Percentiles rank a stretch among this genome's conserved stretches.
These are phyloP conservation scores for Sambucus nigra DNA, from an alignment of 129 eudicot genomes.

Conservation along the genomic window DNA sequence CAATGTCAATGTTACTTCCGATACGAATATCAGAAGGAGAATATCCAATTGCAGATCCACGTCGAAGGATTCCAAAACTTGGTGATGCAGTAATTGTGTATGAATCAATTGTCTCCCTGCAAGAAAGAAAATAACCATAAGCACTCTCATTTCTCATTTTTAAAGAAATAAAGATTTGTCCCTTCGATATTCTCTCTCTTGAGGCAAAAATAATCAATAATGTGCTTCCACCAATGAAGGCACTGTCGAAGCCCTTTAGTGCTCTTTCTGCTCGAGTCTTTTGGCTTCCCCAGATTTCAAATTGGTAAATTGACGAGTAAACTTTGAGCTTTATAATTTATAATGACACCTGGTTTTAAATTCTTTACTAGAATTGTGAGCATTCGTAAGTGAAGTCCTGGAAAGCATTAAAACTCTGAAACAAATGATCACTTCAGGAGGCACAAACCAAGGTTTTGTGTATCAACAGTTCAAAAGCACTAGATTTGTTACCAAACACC, in stretches of 20 bases:
- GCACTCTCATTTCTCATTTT: background rate
- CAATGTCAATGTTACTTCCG: slow-evolving; percentile 39
- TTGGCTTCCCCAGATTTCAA: too few species aligned
- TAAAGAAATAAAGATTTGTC: background rate
- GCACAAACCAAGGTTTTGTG: background rate
- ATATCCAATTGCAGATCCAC: slow-evolving; percentile 23
- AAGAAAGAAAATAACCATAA: slow-evolving; percentile 12
- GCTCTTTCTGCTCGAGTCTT: too few species aligned
- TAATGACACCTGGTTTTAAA: too few species aligned
- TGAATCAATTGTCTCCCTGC: slow-evolving; percentile 71
- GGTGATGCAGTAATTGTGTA: slow-evolving; percentile 83
- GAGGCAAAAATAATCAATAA: background rate
- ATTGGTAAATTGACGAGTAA: too few species aligned
- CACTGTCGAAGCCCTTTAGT: background rate
- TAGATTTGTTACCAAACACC: too few species aligned
- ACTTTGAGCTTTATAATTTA: too few species aligned
- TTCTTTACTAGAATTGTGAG: too few species aligned
- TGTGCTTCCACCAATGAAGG: background rate
- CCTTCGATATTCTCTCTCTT: background rate
- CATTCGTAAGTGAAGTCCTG: too few species aligned
- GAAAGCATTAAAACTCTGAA: too few species aligned
- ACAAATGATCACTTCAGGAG: too few species aligned
- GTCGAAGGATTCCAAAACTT: slow-evolving; percentile 38
- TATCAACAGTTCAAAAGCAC: background rate
- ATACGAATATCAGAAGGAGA: slow-evolving; percentile 21